Evolutionary conservation across 2,329 filamentous ascomycete species (phyloP), one percentile per base, ranked within the genome.

Genomic region (Ascosphaera aggregata): DNA sequence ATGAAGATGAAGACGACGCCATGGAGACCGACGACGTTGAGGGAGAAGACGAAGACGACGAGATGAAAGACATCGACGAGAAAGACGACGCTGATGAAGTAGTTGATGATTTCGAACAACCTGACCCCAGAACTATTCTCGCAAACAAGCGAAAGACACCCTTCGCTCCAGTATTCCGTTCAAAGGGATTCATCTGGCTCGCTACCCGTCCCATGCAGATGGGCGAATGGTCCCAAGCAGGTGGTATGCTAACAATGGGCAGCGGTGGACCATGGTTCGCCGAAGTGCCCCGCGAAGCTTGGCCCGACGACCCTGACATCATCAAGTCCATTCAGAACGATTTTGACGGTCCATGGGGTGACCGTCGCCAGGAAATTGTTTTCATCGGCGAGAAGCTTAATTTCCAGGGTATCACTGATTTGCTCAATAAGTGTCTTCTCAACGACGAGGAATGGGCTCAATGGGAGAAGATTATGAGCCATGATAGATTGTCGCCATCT

Each of bases 371-470:
- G 50, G 76, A 81, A 51, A 51, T 81, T 4, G 76, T 81, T 2
- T 77, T 81, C 43, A 80, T 82, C 41, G 76, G 76, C 0, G 73
- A 80, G 52, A 62, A 63, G 3, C 59, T 81, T 11, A 62, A 78
- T 38, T 48, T 61, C 1, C 48, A 51, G 3, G 62, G 57, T 0
- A 56, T 81, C 13, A 66, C 63, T 18, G 54, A 52, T 3, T 51
- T 65, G 24, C 51, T 81, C 2, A 70, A 81, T 47, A 54, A 51
- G 2, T 80, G 75, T 47, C 50, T 80, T 18, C 51, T 81, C 2
- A 63, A 64, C n/a, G 67, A 75, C 17, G 51, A 51, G 0, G 76
- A 81, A 53, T 67, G 66, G 49, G 50, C 47, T n/a, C 48, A 58
- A 47, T 71, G 71, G 62, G 60, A 67, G 47, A 52, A 51, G 17